Percentiles rank a stretch among this genome's conserved stretches.
Evolutionary conservation across 2,329 filamentous ascomycete species (phyloP).

Genomic region (Moelleriella libera): DNA sequence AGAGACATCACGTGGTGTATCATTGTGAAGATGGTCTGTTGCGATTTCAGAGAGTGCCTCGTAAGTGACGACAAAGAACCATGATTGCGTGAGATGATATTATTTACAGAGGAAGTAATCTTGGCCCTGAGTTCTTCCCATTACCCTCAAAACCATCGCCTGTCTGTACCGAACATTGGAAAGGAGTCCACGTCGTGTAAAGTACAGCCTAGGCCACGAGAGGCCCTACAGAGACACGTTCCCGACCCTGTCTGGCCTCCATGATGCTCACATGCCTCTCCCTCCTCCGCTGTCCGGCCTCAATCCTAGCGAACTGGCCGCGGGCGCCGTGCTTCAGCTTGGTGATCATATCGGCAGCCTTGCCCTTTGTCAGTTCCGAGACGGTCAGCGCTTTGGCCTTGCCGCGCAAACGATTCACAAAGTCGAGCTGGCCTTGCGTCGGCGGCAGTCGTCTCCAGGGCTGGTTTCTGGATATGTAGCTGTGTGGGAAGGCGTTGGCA

Average conservation of each 20-base stretch:
- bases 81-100: background rate
- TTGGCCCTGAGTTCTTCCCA: too few relatives aligned
- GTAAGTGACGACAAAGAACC: background rate
- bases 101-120: background rate
- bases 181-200: background rate
- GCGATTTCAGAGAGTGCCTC: too few relatives aligned
- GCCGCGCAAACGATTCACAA: conserved; percentile 51
- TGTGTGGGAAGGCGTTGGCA: conserved; percentile 46
- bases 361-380: conserved; percentile 58
- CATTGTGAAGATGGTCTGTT: too few relatives aligned
- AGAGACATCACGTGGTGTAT: too few relatives aligned
- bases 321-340: conserved; percentile 75
- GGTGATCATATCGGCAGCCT: conserved; percentile 81
- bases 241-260: conserved; percentile 28
- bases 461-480: conserved; percentile 51
- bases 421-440: conserved; percentile 48
- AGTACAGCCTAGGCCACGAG: conserved; percentile 14
- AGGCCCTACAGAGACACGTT: conserved; percentile 43
- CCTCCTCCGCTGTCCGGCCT: conserved; percentile 35
- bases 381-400: conserved; percentile 36
- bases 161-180: too few relatives aligned
- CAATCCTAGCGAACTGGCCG: conserved; percentile 42
- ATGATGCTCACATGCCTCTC: conserved; percentile 20
- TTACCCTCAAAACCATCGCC: too few relatives aligned
- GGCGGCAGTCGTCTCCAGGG: conserved; percentile 58